phyloP scores from a whole-genome alignment of 257 asterid species.

The Solanum pimpinellifolium region DNA sequence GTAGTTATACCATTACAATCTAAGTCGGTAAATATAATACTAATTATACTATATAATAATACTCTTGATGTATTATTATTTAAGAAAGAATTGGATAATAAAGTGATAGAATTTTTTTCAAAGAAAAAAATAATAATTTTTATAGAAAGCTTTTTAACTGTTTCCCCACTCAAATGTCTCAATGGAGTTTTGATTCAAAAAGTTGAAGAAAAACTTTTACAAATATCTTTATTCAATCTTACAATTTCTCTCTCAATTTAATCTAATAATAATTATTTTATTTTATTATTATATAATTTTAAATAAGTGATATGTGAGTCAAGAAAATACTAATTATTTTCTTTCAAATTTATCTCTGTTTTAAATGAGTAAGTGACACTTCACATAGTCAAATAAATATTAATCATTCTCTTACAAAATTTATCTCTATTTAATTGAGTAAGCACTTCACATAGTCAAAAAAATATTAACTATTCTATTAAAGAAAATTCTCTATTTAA shows the following conservation, averaged over 20 bases:
- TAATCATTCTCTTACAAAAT: background rate
- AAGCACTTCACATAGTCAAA: too few species aligned
- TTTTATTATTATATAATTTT: background rate
- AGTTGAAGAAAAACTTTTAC: background rate
- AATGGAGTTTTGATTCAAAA: background rate
- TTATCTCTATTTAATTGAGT: background rate
- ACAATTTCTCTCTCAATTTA: background rate
- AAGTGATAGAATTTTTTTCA: background rate
- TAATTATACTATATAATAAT: background rate
- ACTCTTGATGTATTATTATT: background rate
- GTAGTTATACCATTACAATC: background rate
- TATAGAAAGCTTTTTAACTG: background rate
- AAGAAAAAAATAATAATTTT: background rate
- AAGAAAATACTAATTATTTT: too few species aligned
- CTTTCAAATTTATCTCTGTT: background rate
- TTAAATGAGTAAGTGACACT: background rate
- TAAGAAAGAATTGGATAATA: background rate
- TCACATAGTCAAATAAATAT: background rate
- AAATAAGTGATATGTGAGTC: background rate
- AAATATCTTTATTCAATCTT: background rate
- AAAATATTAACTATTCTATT: too few species aligned
- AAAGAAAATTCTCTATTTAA: too few species aligned
- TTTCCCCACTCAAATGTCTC: background rate
- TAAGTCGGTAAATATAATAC: background rate
- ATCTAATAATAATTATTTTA: too few species aligned